Evolutionary conservation across 768 basidiomycete species (phyloP).

Genomic region (Cystoderma amianthinum): DNA sequence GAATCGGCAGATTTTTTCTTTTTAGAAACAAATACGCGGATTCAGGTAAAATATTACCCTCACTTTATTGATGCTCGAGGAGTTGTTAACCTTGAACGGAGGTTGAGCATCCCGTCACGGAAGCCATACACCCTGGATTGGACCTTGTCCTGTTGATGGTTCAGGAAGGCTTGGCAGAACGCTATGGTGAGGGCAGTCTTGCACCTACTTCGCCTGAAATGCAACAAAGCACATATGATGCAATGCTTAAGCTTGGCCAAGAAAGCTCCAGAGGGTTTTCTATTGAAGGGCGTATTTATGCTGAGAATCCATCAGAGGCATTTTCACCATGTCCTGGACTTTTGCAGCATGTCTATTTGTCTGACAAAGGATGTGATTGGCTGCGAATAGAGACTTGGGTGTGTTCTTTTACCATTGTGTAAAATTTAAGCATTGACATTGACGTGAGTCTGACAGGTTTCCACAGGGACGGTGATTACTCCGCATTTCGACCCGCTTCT

Average conservation of each 20-base stretch:
- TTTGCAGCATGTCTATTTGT: slow-evolving; percentile 45
- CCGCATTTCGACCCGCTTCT: slow-evolving; percentile 53
- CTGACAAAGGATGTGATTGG: slow-evolving; percentile 31
- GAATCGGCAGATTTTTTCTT: slow-evolving; percentile 51
- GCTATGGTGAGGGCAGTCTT: slow-evolving; percentile 8
- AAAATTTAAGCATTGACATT: background rate
- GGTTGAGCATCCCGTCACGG: slow-evolving; percentile 67
- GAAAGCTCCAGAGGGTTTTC: slow-evolving; percentile 22
- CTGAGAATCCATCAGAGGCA: slow-evolving; percentile 51
- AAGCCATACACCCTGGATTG: slow-evolving; percentile 43
- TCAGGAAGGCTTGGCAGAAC: slow-evolving; percentile 40
- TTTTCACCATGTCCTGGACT: slow-evolving; percentile 58
- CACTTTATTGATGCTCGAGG: slow-evolving; percentile 1
- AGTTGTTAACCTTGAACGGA: slow-evolving; percentile 16
- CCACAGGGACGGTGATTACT: slow-evolving; percentile 43
- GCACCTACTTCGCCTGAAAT: slow-evolving; percentile 14
- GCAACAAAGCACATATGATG: slow-evolving; percentile 30
- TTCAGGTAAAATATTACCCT: slow-evolving; percentile 32
- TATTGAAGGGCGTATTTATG: slow-evolving; percentile 54
- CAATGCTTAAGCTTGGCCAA: slow-evolving; percentile 5
- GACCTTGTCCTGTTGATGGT: slow-evolving; percentile 66
- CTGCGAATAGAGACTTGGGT: slow-evolving; percentile 60
- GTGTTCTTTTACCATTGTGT: slow-evolving; percentile 4
- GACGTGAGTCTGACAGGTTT: slow-evolving; percentile 21
- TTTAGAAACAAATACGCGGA: slow-evolving; percentile 66